A percentile compares a stretch with the other conserved stretches of the same genome.
phyloP scores from a whole-genome alignment of 208 protist genomes.

The Crithidia bombi region DNA sequence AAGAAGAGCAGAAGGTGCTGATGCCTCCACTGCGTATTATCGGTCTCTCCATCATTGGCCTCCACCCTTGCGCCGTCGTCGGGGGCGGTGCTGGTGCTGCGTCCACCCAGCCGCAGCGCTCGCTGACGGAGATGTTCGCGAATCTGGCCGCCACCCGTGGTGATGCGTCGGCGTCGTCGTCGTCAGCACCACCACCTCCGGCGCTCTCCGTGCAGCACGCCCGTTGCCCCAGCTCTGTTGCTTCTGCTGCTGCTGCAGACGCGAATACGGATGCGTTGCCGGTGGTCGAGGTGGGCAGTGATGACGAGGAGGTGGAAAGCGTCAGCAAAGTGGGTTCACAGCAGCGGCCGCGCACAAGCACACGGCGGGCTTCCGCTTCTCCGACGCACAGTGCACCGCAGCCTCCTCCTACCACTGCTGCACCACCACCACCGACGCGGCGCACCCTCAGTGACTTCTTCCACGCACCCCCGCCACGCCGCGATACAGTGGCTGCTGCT shows the following conservation, averaged over 20 bases:
- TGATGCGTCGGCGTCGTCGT: not conserved
- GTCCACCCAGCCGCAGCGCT: slow-evolving; percentile 4
- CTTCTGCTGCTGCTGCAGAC: not conserved
- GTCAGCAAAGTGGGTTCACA: not conserved
- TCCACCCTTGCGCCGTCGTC: not conserved
- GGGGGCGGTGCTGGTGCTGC: not conserved
- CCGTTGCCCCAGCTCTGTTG: no score
- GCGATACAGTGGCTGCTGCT: not conserved
- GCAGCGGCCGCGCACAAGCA: not conserved
- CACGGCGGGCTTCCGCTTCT: not conserved
- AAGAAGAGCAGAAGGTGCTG: not conserved
- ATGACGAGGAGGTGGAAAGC: not conserved
- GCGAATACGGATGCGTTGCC: not conserved
- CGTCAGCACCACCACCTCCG: not conserved
- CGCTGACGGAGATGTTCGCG: slow-evolving; percentile 30
- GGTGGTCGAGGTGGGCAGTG: slow-evolving; percentile 6
- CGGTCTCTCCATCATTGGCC: slow-evolving; percentile 29
- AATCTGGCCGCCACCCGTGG: not conserved
- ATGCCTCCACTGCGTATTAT: slow-evolving; percentile 35
- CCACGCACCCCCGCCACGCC: not conserved
- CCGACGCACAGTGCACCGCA: no score
- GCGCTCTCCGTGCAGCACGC: no score
- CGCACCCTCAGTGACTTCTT: slow-evolving; percentile 1
- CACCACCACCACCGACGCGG: not conserved
- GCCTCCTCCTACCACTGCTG: no score